Conservation (phyloP, 345 rosid genomes). For the Clausena lansium region DNA sequence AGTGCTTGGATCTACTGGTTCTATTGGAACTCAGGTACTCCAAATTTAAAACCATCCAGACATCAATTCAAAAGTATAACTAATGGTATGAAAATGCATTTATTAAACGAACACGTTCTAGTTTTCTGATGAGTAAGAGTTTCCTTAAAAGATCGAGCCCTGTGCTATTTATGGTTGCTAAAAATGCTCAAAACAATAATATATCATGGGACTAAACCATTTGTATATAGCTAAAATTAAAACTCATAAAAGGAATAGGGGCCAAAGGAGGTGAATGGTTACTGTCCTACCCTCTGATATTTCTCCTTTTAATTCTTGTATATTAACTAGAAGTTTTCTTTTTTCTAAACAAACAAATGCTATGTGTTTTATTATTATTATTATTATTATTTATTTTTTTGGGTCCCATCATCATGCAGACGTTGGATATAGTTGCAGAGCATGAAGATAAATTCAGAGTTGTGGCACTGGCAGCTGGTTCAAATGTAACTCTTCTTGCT, state of each 20-base stretch:
- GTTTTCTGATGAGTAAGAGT: not conserved
- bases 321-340: not conserved
- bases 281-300: not conserved
- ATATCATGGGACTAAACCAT: not conserved
- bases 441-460: constrained; percentile 85
- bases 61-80: not conserved
- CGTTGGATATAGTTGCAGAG: constrained; percentile 87
- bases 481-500: constrained; percentile 88
- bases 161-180: not conserved
- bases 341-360: not conserved
- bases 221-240: not conserved
- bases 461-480: constrained; percentile 96
- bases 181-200: too few species aligned
- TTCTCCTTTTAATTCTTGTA: not conserved
- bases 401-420: constrained; percentile 37
- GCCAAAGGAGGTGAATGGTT: not conserved
- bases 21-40: constrained; percentile 94
- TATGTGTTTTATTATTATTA: too few species aligned
- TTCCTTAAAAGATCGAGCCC: not conserved
- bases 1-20: constrained; percentile 92
- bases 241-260: not conserved
- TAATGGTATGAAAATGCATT: not conserved
- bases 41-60: not conserved
- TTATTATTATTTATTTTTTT: too few species aligned
- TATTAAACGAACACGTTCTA: not conserved